These are phyloP conservation scores for Ustilago bromivora DNA, from an alignment of 1,284 basidiomycete genomes.

Conservation along the genomic window DNA sequence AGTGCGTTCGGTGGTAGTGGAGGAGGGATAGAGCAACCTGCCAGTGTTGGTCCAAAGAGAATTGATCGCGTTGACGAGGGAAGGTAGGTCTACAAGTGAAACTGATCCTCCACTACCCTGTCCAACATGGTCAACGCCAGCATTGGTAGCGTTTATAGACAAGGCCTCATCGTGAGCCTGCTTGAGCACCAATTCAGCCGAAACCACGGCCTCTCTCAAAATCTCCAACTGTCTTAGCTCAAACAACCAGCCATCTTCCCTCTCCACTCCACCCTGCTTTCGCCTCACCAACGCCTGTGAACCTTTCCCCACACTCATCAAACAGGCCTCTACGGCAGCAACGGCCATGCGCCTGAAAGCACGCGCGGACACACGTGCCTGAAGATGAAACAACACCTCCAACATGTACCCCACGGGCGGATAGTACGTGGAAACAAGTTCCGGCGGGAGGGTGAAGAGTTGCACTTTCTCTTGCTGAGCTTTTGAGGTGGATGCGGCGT, in stretches of 20 bases:
- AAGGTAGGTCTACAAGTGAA: conserved; percentile 34
- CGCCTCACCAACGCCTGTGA: conserved; percentile 23
- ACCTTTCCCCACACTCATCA: conserved; percentile 24
- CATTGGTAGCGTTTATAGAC: too few species aligned
- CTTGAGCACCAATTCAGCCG: conserved; percentile 35
- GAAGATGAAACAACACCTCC: conserved; percentile 42
- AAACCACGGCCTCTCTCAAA: conserved; percentile 43
- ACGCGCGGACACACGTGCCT: conserved; percentile 21
- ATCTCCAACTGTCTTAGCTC: conserved; percentile 43
- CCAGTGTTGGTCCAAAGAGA: conserved; percentile 52
- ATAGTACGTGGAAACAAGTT: conserved; percentile 35
- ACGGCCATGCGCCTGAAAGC: conserved; percentile 30
- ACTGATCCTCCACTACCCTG: neutral
- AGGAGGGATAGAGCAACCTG: conserved; percentile 36
- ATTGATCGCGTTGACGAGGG: conserved; percentile 47
- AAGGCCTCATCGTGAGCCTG: conserved; percentile 19
- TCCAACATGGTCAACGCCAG: neutral
- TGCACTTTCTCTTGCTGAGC: conserved; percentile 35
- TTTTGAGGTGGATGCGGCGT: conserved; percentile 28
- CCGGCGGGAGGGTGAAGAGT: conserved; percentile 34
- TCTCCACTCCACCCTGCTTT: conserved; percentile 17
- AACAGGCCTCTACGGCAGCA: conserved; percentile 30
- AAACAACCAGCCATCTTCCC: conserved; percentile 43
- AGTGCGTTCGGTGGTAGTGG: neutral
- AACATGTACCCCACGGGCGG: conserved; percentile 32